Evolutionary conservation across 768 basidiomycete species (phyloP).

Genomic region (Rhodotorula graminis): DNA sequence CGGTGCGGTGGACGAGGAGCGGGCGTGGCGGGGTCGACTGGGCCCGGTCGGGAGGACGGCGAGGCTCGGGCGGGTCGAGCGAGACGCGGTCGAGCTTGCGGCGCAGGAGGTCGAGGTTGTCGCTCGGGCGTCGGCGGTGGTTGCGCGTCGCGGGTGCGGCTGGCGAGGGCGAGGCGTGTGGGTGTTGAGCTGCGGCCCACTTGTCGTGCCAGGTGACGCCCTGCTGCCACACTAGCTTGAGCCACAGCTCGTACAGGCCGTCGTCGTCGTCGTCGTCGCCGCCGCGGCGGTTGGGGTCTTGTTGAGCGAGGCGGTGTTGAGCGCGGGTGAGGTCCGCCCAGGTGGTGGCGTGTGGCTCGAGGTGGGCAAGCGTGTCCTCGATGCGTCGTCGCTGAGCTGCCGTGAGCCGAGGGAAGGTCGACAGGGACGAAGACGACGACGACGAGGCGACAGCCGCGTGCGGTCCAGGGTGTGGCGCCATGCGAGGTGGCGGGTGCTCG

Average conservation of each 20-base stretch:
- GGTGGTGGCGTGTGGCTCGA: not conserved
- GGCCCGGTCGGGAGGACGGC: not conserved
- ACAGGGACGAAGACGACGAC: not conserved
- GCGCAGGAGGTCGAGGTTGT: slow-evolving; percentile 23
- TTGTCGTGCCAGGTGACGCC: slow-evolving; percentile 32
- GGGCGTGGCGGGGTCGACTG: not conserved
- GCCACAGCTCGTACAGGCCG: slow-evolving; percentile 11
- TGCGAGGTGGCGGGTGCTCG: not conserved
- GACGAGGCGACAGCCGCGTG: not conserved
- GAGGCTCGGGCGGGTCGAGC: not conserved
- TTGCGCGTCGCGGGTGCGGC: not conserved
- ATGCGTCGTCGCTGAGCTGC: not conserved
- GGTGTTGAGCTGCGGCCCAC: slow-evolving; percentile 6
- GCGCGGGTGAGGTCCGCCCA: slow-evolving; percentile 17
- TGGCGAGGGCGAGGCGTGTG: too few species aligned
- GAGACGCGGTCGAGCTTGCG: slow-evolving; percentile 6
- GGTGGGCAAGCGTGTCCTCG: slow-evolving; percentile 11
- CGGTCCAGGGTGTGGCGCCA: not conserved
- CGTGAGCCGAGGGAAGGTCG: slow-evolving; percentile 16
- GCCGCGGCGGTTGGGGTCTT: not conserved
- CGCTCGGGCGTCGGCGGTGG: not conserved
- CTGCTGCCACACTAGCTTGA: slow-evolving; percentile 17
- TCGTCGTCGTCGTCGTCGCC: slow-evolving; percentile 4
- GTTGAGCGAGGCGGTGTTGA: too few species aligned
- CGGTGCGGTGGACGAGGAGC: slow-evolving; percentile 3